Conservation (phyloP, 2,329 filamentous ascomycete species). For the Alternaria solani region DNA sequence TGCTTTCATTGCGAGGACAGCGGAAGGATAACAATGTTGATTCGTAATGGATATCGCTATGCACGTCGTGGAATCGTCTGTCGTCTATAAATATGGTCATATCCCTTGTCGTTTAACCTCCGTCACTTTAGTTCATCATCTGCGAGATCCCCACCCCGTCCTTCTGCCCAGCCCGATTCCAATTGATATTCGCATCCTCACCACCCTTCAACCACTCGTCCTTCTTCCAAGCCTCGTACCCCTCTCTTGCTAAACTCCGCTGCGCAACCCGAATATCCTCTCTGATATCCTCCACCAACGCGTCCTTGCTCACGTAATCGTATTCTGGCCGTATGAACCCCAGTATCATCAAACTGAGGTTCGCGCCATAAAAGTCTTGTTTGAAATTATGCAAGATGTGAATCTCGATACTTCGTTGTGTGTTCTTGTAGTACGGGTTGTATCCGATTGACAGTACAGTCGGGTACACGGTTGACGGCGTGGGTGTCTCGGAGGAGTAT, state of each 20-base stretch:
- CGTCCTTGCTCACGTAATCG: constrained; percentile 86
- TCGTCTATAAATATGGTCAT: background rate
- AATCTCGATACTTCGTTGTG: constrained; percentile 83
- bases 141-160: constrained; percentile 18
- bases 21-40: background rate
- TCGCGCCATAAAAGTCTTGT: constrained; percentile 83
- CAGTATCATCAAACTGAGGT: constrained; percentile 80
- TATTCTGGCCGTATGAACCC: constrained; percentile 90
- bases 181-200: constrained; percentile 7
- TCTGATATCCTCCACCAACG: constrained; percentile 85
- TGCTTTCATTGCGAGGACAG: background rate
- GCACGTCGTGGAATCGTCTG: background rate
- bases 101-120: background rate
- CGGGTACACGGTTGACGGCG: constrained; percentile 34
- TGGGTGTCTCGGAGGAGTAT: constrained; percentile 25
- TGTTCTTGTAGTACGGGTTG: constrained; percentile 98
- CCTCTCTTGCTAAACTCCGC: constrained; percentile 72
- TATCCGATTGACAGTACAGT: constrained; percentile 67
- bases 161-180: constrained; percentile 16
- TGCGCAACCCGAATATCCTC: constrained; percentile 86
- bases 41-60: constrained; percentile 1
- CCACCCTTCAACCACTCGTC: constrained; percentile 51
- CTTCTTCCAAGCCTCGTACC: constrained; percentile 64
- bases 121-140: constrained; percentile 17
- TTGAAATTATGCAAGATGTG: constrained; percentile 82